Evolutionary conservation across 2,329 filamentous ascomycete genomes (phyloP).

Genomic region (Venturia carpophila): DNA sequence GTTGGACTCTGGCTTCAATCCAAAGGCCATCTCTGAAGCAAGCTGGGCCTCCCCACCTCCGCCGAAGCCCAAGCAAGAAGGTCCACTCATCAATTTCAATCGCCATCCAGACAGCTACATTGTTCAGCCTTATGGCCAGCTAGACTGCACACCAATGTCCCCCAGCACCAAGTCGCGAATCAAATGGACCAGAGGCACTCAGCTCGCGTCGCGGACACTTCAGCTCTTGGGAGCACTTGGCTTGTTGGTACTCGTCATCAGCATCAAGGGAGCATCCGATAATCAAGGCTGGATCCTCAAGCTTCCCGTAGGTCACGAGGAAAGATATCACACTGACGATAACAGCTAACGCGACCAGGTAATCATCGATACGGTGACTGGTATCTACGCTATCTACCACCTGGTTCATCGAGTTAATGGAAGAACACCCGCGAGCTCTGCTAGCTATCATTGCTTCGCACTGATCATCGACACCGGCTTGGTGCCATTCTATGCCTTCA

Average conservation of each 20-base stretch:
- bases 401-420: constrained; percentile 60
- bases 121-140: constrained; percentile 55
- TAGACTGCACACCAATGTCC: constrained; percentile 58
- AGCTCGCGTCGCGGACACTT: constrained; percentile 59
- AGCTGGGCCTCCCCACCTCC: constrained; percentile 58
- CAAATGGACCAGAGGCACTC: constrained; percentile 58
- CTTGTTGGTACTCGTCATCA: constrained; percentile 65
- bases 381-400: constrained; percentile 73
- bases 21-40: constrained; percentile 74
- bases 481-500: constrained; percentile 56
- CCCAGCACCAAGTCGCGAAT: constrained; percentile 62
- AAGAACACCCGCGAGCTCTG: constrained; percentile 69
- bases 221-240: constrained; percentile 63
- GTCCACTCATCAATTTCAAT: constrained; percentile 75
- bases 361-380: constrained; percentile 64
- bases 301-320: constrained; percentile 54
- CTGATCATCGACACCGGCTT: constrained; percentile 61
- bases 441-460: constrained; percentile 84
- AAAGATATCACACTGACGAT: neutral
- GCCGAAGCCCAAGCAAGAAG: constrained; percentile 57
- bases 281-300: constrained; percentile 67
- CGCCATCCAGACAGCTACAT: constrained; percentile 72
- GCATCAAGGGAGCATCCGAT: constrained; percentile 60
- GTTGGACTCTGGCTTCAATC: constrained; percentile 60
- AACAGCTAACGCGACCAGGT: constrained; percentile 44